A percentile compares a stretch with the other conserved stretches of the same genome.
phyloP scores from a whole-genome alignment of 2,329 filamentous ascomycete genomes.

The Beauveria bassiana region DNA sequence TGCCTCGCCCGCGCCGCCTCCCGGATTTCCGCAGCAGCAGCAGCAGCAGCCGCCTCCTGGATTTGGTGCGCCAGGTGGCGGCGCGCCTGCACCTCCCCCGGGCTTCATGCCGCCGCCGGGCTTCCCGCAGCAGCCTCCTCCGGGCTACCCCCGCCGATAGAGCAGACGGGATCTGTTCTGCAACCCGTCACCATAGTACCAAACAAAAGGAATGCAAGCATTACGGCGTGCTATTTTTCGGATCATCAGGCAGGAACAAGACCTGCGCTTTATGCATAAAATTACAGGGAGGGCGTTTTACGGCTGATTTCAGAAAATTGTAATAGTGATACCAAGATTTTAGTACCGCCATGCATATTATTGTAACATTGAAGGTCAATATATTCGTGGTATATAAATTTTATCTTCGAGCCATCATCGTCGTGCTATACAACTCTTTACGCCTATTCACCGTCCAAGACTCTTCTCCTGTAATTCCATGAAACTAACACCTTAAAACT shows the following conservation, averaged over 20 bases:
- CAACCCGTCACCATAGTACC: neutral
- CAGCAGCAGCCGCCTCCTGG: constrained; percentile 27
- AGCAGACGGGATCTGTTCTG: neutral
- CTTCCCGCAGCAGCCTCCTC: constrained; percentile 34
- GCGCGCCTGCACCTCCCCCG: constrained; percentile 31
- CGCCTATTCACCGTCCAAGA: neutral
- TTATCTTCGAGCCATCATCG: constrained; percentile 13
- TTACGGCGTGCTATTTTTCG: neutral
- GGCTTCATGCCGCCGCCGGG: constrained; percentile 35
- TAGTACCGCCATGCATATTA: neutral
- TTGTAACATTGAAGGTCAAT: neutral
- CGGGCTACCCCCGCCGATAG: constrained; percentile 32
- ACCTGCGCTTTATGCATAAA: neutral
- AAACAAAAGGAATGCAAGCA: neutral
- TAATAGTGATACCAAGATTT: neutral
- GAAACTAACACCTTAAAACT: constrained; percentile 7
- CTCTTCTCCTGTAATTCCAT: neutral
- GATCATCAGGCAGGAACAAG: neutral
- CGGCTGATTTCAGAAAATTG: neutral
- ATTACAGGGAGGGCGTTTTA: neutral
- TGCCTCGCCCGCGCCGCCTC: constrained; percentile 29
- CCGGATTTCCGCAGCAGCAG: constrained; percentile 25
- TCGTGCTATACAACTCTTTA: constrained; percentile 21
- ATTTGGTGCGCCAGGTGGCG: constrained; percentile 27
- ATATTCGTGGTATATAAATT: constrained; percentile 17